These are phyloP conservation scores for Candida montana DNA, from an alignment of 805 yeast genomes.

Conservation along the genomic window DNA sequence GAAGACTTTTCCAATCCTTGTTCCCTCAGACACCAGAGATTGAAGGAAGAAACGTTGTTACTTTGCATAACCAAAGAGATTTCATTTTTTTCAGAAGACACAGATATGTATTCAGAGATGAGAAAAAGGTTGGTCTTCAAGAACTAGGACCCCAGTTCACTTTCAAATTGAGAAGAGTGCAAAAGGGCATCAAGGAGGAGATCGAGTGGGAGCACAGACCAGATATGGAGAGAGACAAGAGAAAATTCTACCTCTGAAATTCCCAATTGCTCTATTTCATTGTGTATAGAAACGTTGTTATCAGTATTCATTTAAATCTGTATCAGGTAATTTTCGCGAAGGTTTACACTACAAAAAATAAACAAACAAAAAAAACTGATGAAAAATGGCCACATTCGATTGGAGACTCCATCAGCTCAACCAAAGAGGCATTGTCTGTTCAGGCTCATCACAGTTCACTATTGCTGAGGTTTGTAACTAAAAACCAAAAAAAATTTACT, in stretches of 20 bases:
- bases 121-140: constrained; percentile 89
- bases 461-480: not conserved
- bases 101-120: constrained; percentile 82
- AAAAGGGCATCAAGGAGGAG: constrained; percentile 87
- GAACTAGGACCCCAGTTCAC: constrained; percentile 98
- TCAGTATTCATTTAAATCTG: not conserved
- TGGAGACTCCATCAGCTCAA: not conserved
- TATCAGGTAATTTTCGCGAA: constrained; percentile 8
- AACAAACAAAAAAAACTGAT: constrained; percentile 2
- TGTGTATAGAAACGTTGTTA: not conserved
- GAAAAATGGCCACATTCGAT: not conserved
- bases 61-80: constrained; percentile 95
- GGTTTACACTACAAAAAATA: not conserved
- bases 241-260: constrained; percentile 57
- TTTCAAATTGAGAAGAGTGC: constrained; percentile 77
- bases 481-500: no score
- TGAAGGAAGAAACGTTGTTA: constrained; percentile 92
- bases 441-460: not conserved
- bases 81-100: constrained; percentile 93
- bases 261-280: no score
- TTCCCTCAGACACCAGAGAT: constrained; percentile 93
- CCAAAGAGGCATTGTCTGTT: no score
- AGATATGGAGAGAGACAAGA: constrained; percentile 94
- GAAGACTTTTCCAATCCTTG: constrained; percentile 82
- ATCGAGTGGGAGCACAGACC: constrained; percentile 95